A percentile compares a stretch with the other conserved stretches of the same genome.
These are phyloP conservation scores for Arthrobotrys iridis DNA, from an alignment of 2,329 filamentous ascomycete species.

Conservation along the genomic window DNA sequence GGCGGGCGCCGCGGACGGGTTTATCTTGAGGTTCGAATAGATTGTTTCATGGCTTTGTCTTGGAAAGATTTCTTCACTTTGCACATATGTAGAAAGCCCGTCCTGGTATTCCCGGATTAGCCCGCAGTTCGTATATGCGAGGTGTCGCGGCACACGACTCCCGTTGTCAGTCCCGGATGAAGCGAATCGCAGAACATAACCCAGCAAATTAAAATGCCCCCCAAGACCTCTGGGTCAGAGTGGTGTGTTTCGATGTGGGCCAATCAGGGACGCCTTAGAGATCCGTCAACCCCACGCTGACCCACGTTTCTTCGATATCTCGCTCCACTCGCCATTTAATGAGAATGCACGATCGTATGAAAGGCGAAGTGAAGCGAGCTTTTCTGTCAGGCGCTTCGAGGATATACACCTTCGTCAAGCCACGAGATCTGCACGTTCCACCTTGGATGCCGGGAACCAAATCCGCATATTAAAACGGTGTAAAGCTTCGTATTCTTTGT, in stretches of 20 bases:
- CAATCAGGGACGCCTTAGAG: conserved; percentile 3
- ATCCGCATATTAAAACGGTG: not conserved
- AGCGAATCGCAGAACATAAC: not conserved
- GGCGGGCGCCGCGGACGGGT: too few species aligned
- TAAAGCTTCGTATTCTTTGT: not conserved
- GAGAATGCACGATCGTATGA: not conserved
- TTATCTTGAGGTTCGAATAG: too few species aligned
- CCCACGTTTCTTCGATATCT: conserved; percentile 2
- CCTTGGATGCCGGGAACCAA: not conserved
- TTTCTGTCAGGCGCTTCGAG: conserved; percentile 1
- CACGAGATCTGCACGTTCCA: conserved; percentile 1
- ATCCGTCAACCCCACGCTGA: conserved; percentile 33
- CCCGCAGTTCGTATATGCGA: not conserved
- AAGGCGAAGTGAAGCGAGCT: not conserved
- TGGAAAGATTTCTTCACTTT: too few species aligned
- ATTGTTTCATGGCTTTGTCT: too few species aligned
- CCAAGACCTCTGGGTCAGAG: not conserved
- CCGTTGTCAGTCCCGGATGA: conserved; percentile 1
- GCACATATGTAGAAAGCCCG: not conserved
- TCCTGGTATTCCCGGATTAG: not conserved
- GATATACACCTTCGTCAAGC: conserved; percentile 8
- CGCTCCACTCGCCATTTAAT: too few species aligned
- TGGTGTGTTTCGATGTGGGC: not conserved
- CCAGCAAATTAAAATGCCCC: conserved; percentile 5
- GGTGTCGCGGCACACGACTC: conserved; percentile 28